Evolutionary conservation across 2,329 filamentous ascomycete genomes (phyloP), one percentile per base, ranked within the genome.

Genomic region (Cercospora citrullina): DNA sequence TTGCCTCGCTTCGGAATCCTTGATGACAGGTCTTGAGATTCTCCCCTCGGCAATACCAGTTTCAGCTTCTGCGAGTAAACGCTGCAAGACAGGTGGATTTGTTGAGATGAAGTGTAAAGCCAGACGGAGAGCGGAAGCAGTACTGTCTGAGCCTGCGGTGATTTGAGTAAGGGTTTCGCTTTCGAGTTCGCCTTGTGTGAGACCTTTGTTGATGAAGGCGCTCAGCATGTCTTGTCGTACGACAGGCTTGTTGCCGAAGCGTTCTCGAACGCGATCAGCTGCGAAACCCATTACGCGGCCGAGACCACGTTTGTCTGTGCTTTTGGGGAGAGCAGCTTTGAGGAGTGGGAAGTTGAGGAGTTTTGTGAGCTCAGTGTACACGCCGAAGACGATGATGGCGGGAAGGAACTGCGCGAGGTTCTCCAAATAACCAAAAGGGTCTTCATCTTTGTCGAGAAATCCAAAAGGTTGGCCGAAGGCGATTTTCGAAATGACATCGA

Each of bases 61-160:
- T 69, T 80, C 78, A 8, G 85, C 81, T 69, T 88, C 85, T 0
- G 68, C 77, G 5, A 82, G 81, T 0, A 89, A 77, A 3, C 77
- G 82, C 4, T 71, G 65, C 66, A 84, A 81, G 0, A 86, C 81
- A 1, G 78, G 78, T 0, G 84, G 83, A 26, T 81, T 83, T n/a
- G 82, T 85, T 23, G 84, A 81, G 65, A 88, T 74, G 73, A 85
- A 81, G 23, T 88, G 80, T 64, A 88, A 70, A 1, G 82, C 86
- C 42, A 82, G 79, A 2, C 87, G 83, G 9, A 89, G 81, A 1
- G 82, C 82, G 0, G 84, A 86, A 0, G 87, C 85, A 0, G 86
- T 87, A 0, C 85, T 87, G 68, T 89, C 87, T 0, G 85, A 85
- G 4, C 87, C 87, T 4, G 86, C 86, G 5, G 86, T 79, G 48